Conservation (phyloP, 108 stramenopile species). For the Skeletonema menzelii region DNA sequence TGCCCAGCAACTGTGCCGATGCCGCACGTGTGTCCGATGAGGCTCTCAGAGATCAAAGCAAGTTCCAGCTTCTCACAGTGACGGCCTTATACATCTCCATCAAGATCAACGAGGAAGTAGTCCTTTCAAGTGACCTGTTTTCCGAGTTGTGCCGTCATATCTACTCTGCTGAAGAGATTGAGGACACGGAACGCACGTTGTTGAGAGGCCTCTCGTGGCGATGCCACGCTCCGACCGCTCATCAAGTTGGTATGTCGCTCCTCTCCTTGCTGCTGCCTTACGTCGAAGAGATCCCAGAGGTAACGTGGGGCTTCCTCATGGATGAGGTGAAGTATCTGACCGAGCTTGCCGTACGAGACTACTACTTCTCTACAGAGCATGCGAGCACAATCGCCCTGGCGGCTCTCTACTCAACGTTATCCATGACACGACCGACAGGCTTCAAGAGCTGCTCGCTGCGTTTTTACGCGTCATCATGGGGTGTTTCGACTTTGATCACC, state of each 20-base stretch:
- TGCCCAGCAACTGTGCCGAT: neutral
- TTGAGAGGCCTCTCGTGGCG: conserved; percentile 42
- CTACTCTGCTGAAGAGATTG: conserved; percentile 50
- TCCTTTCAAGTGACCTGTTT: conserved; percentile 48
- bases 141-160: conserved; percentile 51
- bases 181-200: conserved; percentile 51
- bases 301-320: conserved; percentile 9
- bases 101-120: conserved; percentile 56
- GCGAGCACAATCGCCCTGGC: conserved; percentile 37
- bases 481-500: neutral
- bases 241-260: conserved; percentile 24
- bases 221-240: conserved; percentile 31
- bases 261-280: conserved; percentile 11
- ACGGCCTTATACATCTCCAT: conserved; percentile 54
- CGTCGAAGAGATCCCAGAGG: neutral
- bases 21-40: neutral
- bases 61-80: conserved; percentile 57
- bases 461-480: neutral
- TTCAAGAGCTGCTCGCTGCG: neutral
- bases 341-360: conserved; percentile 35
- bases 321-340: conserved; percentile 31
- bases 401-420: conserved; percentile 35
- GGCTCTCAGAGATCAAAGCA: conserved; percentile 31
- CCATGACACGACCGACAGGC: neutral
- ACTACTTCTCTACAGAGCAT: conserved; percentile 12